Conservation (phyloP, 2,329 filamentous ascomycete species). For the Juglanconis oblonga region DNA sequence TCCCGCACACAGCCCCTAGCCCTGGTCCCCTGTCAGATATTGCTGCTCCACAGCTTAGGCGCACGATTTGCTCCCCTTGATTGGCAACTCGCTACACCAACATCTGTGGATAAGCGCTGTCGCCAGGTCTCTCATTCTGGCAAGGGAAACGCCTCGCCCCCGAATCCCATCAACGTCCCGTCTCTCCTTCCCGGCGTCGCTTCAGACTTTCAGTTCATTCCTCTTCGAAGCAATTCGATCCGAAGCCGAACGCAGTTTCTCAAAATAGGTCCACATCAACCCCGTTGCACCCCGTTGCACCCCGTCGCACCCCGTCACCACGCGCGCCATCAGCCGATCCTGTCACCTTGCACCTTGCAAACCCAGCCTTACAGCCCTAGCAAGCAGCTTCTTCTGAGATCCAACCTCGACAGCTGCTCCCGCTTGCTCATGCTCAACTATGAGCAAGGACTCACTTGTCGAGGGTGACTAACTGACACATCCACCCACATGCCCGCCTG, state of each 20-base stretch:
- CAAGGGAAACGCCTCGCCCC: constrained; percentile 18
- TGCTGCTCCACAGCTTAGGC: constrained; percentile 9
- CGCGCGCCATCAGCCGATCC: constrained; percentile 1
- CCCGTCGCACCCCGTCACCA: neutral
- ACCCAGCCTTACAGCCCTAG: neutral
- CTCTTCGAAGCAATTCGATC: constrained; percentile 3
- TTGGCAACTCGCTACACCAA: constrained; percentile 17
- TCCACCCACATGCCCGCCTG: constrained; percentile 12
- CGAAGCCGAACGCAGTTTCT: constrained; percentile 1
- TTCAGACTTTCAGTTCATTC: constrained; percentile 5
- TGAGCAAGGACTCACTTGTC: constrained; percentile 2
- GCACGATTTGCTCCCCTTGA: constrained; percentile 9
- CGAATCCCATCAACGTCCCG: constrained; percentile 7
- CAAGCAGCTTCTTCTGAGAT: constrained; percentile 2
- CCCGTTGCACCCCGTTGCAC: neutral
- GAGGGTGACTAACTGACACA: constrained; percentile 12
- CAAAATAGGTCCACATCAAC: neutral
- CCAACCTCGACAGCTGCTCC: neutral
- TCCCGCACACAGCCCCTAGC: neutral
- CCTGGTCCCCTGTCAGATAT: neutral
- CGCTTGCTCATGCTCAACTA: neutral
- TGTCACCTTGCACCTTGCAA: neutral
- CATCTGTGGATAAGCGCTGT: constrained; percentile 20
- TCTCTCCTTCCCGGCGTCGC: constrained; percentile 5
- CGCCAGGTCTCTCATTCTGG: constrained; percentile 10